A percentile compares a stretch with the other conserved stretches of the same genome.
These are phyloP conservation scores for Asterella californica DNA, from an alignment of 225 moss, liverwort and hornwort species.

Conservation along the genomic window DNA sequence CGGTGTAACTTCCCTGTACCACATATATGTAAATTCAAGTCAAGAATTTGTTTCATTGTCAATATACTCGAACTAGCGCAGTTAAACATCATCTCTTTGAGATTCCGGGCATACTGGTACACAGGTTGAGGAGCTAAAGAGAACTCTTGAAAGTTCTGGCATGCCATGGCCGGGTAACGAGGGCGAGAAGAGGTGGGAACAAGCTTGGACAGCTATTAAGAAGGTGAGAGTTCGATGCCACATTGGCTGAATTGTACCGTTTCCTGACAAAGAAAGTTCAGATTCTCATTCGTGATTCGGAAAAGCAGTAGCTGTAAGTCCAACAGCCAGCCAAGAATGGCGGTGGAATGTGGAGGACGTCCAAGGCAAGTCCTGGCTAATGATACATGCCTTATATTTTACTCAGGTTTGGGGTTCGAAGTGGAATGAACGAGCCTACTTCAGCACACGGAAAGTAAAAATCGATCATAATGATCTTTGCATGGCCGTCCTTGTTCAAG, in stretches of 20 bases:
- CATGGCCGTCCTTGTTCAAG: constrained; percentile 96
- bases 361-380: not conserved
- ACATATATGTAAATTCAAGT: too few relatives aligned
- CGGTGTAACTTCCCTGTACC: too few relatives aligned
- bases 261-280: too few relatives aligned
- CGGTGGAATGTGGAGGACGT: not conserved
- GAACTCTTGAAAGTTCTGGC: constrained; percentile 52
- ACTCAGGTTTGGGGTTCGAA: constrained; percentile 92
- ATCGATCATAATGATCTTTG: constrained; percentile 88
- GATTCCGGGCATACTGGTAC: too few relatives aligned
- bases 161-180: constrained; percentile 98
- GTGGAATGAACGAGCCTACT: constrained; percentile 97
- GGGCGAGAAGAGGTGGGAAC: constrained; percentile 76
- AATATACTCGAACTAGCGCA: too few relatives aligned
- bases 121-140: constrained; percentile 71
- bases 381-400: not conserved
- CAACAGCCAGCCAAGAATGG: not conserved
- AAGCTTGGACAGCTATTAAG: constrained; percentile 93
- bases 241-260: not conserved
- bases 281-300: too few relatives aligned
- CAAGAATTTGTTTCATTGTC: too few relatives aligned
- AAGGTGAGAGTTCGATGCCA: constrained; percentile 32
- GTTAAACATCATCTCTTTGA: too few relatives aligned
- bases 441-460: constrained; percentile 87
- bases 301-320: too few relatives aligned